Conservation (phyloP, 345 rosid species). For the Ceriops tagal region DNA sequence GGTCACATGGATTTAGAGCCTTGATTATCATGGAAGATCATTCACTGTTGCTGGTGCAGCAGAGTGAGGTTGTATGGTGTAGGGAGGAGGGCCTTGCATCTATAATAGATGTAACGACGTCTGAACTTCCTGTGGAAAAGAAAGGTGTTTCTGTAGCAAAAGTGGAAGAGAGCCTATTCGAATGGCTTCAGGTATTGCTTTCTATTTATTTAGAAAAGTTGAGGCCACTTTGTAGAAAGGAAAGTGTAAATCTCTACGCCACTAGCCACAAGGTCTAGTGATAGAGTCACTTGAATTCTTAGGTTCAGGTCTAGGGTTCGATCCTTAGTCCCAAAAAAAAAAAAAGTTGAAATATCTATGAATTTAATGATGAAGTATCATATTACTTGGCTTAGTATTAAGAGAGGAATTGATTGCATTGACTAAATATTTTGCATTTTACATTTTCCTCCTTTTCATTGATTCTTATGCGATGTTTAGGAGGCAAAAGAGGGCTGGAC, state of each 20-base stretch:
- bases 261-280: too few relatives aligned
- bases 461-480: too few relatives aligned
- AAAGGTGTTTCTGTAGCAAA: constrained; percentile 87
- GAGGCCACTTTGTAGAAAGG: background rate
- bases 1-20: constrained; percentile 92
- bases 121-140: constrained; percentile 86
- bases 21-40: constrained; percentile 98
- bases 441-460: too few relatives aligned
- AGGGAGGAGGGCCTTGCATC: constrained; percentile 98
- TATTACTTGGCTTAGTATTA: background rate
- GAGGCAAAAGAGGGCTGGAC: too few relatives aligned
- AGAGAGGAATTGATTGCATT: background rate
- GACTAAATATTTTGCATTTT: too few relatives aligned
- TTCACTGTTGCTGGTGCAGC: constrained; percentile 85
- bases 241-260: background rate
- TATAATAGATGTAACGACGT: constrained; percentile 69
- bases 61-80: constrained; percentile 90
- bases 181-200: constrained; percentile 85
- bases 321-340: background rate
- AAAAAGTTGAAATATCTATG: too few relatives aligned
- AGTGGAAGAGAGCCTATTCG: constrained; percentile 88
- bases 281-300: too few relatives aligned
- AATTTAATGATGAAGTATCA: background rate
- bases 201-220: constrained; percentile 1
- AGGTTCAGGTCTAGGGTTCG: background rate